These are phyloP conservation scores for Scheffersomyces insectosa DNA, from an alignment of 1,139 yeast genomes.

Conservation along the genomic window DNA sequence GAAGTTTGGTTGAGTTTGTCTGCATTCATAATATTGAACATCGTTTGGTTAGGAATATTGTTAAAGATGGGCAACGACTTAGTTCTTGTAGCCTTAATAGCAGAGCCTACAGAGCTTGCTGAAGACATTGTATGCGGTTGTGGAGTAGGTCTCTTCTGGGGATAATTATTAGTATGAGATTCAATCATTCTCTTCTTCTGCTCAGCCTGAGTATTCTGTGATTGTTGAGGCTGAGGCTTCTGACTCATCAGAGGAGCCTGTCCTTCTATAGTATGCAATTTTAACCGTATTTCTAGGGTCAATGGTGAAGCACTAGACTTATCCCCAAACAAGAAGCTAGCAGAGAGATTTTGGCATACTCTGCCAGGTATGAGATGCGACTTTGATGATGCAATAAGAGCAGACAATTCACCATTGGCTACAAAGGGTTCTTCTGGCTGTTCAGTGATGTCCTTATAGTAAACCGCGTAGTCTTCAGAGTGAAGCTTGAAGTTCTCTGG, in stretches of 20 bases:
- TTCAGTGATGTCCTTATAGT: slow-evolving; percentile 72
- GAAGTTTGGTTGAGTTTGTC: slow-evolving; percentile 43
- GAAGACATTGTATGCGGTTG: slow-evolving; percentile 3
- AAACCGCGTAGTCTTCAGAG: slow-evolving; percentile 63
- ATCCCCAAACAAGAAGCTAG: slow-evolving; percentile 49
- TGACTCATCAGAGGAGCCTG: slow-evolving; percentile 14
- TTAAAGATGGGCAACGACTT: slow-evolving; percentile 62
- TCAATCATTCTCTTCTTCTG: slow-evolving; percentile 7
- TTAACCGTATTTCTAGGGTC: slow-evolving; percentile 65
- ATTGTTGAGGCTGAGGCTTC: slow-evolving; percentile 8
- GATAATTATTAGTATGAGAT: slow-evolving; percentile 6
- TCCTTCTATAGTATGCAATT: slow-evolving; percentile 47
- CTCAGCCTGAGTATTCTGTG: not conserved
- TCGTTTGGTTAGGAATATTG: slow-evolving; percentile 41
- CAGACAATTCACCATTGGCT: slow-evolving; percentile 65
- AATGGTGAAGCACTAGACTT: slow-evolving; percentile 44
- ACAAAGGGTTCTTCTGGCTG: slow-evolving; percentile 76
- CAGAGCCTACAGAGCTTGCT: slow-evolving; percentile 26
- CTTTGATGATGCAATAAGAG: slow-evolving; percentile 29
- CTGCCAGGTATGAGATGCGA: slow-evolving; percentile 60
- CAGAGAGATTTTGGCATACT: slow-evolving; percentile 68
- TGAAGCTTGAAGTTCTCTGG: slow-evolving; percentile 58
- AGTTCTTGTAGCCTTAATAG: slow-evolving; percentile 62
- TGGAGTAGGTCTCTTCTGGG: slow-evolving; percentile 8
- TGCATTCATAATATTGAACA: slow-evolving; percentile 44